Evolutionary conservation across 2,329 filamentous ascomycete species (phyloP).

Genomic region (Trichophyton equinum): DNA sequence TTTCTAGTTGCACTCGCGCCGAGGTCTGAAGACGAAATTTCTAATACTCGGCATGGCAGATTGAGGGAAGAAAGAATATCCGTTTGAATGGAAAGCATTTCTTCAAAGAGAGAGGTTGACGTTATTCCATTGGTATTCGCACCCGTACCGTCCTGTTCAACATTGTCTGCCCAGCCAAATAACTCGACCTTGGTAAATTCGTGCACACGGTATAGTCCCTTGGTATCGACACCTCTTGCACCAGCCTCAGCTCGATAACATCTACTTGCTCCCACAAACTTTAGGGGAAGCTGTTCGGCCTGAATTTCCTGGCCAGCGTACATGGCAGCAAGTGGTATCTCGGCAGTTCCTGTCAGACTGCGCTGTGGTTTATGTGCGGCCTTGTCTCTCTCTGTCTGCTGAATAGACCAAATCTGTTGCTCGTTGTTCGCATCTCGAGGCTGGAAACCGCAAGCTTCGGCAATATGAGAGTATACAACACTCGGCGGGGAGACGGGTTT

Average conservation of each 20-base stretch:
- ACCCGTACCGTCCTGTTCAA: conserved; percentile 10
- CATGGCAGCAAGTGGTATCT: conserved; percentile 89
- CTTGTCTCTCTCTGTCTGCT: conserved; percentile 52
- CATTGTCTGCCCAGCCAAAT: conserved; percentile 67
- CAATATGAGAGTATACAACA: conserved; percentile 84
- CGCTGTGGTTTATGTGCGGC: conserved; percentile 53
- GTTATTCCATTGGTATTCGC: conserved; percentile 8
- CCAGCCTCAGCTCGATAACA: conserved; percentile 95
- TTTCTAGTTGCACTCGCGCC: conserved; percentile 81
- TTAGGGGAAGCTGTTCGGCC: conserved; percentile 56
- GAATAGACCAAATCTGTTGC: conserved; percentile 77
- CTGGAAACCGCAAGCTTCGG: conserved; percentile 83
- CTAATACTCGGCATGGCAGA: conserved; percentile 74
- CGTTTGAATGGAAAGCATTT: conserved; percentile 76
- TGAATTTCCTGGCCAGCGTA: conserved; percentile 61
- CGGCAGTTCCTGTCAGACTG: conserved; percentile 74
- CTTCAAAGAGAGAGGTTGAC: conserved; percentile 51
- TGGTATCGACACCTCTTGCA: conserved; percentile 76
- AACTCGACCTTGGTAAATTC: conserved; percentile 98
- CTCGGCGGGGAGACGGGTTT: conserved; percentile 69
- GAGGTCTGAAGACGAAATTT: conserved; percentile 82
- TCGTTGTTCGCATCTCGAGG: conserved; percentile 82
- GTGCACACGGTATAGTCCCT: conserved; percentile 90
- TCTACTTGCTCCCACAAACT: conserved; percentile 72
- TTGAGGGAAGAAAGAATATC: conserved; percentile 67